Evolutionary conservation across 768 basidiomycete genomes (phyloP).

Genomic region (Leucocoprinus birnbaumii): DNA sequence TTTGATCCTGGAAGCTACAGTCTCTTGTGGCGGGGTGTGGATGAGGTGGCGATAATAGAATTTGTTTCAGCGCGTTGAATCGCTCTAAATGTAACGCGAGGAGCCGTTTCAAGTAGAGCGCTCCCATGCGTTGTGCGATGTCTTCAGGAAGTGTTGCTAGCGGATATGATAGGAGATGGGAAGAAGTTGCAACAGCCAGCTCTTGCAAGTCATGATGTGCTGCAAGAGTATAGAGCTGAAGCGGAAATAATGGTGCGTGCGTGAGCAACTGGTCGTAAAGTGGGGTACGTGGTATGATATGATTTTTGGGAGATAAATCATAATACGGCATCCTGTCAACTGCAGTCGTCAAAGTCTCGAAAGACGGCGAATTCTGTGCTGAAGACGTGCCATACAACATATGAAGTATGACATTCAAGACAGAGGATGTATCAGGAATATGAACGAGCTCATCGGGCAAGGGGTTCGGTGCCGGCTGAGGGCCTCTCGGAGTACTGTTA

Average conservation of each 20-base stretch:
- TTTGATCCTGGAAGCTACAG: conserved; percentile 32
- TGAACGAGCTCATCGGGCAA: conserved; percentile 33
- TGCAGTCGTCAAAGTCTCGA: conserved; percentile 41
- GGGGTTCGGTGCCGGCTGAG: conserved; percentile 31
- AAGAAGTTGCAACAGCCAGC: conserved; percentile 33
- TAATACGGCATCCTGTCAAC: conserved; percentile 28
- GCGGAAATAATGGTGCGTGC: conserved; percentile 26
- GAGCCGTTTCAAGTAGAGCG: conserved; percentile 34
- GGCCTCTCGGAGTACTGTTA: conserved; percentile 15
- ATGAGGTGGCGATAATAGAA: conserved; percentile 26
- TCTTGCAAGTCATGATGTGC: conserved; percentile 24
- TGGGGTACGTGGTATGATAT: conserved; percentile 22
- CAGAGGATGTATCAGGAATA: conserved; percentile 38
- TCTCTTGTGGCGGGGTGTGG: conserved; percentile 24
- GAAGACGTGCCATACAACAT: conserved; percentile 46
- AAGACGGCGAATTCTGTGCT: conserved; percentile 46
- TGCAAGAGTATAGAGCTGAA: conserved; percentile 36
- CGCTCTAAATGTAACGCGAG: conserved; percentile 32
- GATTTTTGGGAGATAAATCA: conserved; percentile 17
- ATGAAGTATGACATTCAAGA: conserved; percentile 54
- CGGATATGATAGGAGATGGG: conserved; percentile 32
- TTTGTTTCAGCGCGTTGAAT: conserved; percentile 26
- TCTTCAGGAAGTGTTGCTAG: conserved; percentile 28
- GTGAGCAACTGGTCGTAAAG: conserved; percentile 18
- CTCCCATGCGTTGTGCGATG: conserved; percentile 28